A percentile compares a stretch with the other conserved stretches of the same genome.
Conservation (phyloP, 768 basidiomycete species). For the Leccinum pellstonianum region DNA sequence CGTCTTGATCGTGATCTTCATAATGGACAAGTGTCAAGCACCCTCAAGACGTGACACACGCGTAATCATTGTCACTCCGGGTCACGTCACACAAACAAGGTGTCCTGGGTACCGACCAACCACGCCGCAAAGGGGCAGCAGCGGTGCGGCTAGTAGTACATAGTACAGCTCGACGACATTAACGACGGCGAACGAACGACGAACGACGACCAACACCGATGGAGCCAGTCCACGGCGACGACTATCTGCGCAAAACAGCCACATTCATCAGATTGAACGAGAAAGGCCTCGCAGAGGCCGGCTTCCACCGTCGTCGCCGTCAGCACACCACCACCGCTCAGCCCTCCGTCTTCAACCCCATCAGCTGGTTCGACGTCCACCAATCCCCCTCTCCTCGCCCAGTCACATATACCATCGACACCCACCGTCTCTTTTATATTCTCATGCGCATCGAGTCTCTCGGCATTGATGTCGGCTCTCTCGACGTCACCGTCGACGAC, state of each 20-base stretch:
- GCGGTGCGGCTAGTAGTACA: constrained; percentile 10
- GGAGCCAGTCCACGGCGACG: constrained; percentile 67
- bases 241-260: constrained; percentile 68
- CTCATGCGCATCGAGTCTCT: constrained; percentile 83
- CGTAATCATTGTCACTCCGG: constrained; percentile 20
- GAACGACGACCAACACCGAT: constrained; percentile 28
- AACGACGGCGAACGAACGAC: constrained; percentile 5
- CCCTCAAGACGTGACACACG: constrained; percentile 20
- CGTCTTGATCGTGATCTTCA: constrained; percentile 96
- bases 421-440: constrained; percentile 84
- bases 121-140: constrained; percentile 22
- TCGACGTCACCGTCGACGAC: constrained; percentile 72
- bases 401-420: constrained; percentile 66
- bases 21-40: constrained; percentile 38
- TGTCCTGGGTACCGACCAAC: constrained; percentile 26
- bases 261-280: constrained; percentile 74
- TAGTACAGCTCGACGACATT: constrained; percentile 2
- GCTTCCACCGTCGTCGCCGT: constrained; percentile 48
- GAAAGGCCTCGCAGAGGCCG: constrained; percentile 66
- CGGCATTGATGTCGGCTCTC: constrained; percentile 71
- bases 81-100: constrained; percentile 18
- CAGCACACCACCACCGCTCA: constrained; percentile 31
- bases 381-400: constrained; percentile 48
- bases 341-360: constrained; percentile 55
- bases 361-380: constrained; percentile 51